Base-by-base conservation (phyloP, 805 yeast genomes). In the Wickerhamomyces bisporus region DNA sequence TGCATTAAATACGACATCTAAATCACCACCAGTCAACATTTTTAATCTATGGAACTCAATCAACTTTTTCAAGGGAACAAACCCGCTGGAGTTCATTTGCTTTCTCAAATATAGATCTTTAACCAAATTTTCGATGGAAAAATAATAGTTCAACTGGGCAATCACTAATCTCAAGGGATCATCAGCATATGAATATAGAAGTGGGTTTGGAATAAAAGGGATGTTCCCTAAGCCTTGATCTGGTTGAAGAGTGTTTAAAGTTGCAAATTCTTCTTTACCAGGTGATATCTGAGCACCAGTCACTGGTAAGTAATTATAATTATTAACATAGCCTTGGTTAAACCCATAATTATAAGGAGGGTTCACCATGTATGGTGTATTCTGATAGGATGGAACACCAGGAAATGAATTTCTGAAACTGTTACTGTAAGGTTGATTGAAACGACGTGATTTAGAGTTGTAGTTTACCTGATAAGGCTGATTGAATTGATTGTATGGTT, bases 131-230 rank as follows among this genome's bases (percentile, higher is more conserved):
- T 87, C 96, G 34, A 79, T 71, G 17, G 95, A 82, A 65, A 93
- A 85, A 63, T 93, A 93, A 68, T 91, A 93, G 52, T 84, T 89
- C 40, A 89, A 67, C 66, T 91, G 97, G 60, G 58, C 60, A 7
- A 73, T 56, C 24, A 71, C 61, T 14, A 42, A 20, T 2, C 45
- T 36, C 4, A 47, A 34, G 8, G 51, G 48, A 27, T 55, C 57
- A 29, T 36, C 47, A 34, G 33, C 32, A 32, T 35, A 20, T 13
- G 32, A 20, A 16, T 30, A 32, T 19, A 43, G 42, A 30, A 43
- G 48, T 16, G 39, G 35, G 26, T 36, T 38, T 32, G 24, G 48
- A 30, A 35, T 27, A 25, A 41, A 30, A 25, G 33, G 46, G 9
- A 37, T 40, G 6, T 43, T 43, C 6, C 14, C 38, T 21, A 21